Evolutionary conservation across 768 basidiomycete genomes (phyloP), one percentile per base, ranked within the genome.

Genomic region (Pisolithus marmoratus): DNA sequence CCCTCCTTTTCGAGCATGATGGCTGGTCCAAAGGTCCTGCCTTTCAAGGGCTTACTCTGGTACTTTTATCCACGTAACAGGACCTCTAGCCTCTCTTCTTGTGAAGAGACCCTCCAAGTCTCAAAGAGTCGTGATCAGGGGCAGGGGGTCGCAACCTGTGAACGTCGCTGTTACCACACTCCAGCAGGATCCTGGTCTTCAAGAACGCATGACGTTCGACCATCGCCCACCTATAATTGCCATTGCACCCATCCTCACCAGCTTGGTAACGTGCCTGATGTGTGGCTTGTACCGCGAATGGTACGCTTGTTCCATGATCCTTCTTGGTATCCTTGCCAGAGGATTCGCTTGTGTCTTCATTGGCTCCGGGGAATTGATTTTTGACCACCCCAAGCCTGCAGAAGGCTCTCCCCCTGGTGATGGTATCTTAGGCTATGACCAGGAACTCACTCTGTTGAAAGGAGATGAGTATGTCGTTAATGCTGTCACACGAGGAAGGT

Each of bases 251-350:
- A 9, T 29, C 29, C 9, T 29, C 11, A 11, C 29, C 38, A n/a
- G 20, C 38, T 17, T 58, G 11, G 60, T 38, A 15, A 45, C 56
- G 1, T 57, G 55, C 52, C 29, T 49, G 17, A 27, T 49, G 8
- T 57, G 59, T 43, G 67, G 49, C 7, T 6, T 56, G 8, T 49
- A 9, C 29, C 8, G 29, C 29, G 8, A 29, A 11, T 29, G 29
- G 29, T 29, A 29, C 8, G 29, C 29, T 11, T 29, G 8, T 11
- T 29, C 29, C 29, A 29, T 29, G 29, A 29, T 29, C 29, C 29
- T 29, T 29, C 50, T 63, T 5, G 66, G 66, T 12, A 62, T 68
- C 38, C 8, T 68, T 15, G 60, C 65, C 47, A 65, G 57, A 24
- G 65, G 66, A 14, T 6, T 62, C 15, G 56, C 66, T 24, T 66